Evolutionary conservation across 345 rosid species (phyloP).

Genomic region (Syzygium oleosum): DNA sequence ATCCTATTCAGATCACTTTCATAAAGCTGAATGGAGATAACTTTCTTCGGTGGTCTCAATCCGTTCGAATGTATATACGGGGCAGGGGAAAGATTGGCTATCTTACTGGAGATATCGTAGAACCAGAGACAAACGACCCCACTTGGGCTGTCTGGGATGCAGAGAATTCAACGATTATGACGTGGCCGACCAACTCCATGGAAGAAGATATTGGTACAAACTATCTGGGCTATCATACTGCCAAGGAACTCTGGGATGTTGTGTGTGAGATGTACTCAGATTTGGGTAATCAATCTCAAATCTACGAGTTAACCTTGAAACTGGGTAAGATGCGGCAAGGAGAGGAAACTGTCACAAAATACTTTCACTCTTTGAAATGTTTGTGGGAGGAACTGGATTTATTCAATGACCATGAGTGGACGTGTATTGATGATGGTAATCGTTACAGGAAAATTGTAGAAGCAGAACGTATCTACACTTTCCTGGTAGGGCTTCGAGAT

Average conservation of each 20-base stretch:
- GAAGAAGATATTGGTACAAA: background rate
- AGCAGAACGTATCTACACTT: background rate
- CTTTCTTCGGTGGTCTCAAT: background rate
- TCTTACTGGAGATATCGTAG: rapidly evolving
- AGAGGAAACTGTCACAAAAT: background rate
- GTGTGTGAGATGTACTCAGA: background rate
- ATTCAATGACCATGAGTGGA: background rate
- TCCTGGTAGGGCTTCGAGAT: background rate
- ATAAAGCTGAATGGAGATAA: background rate
- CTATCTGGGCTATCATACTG: rapidly evolving
- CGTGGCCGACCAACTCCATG: background rate
- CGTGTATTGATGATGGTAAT: background rate
- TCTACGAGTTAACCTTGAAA: background rate
- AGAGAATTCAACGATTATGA: background rate
- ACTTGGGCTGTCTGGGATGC: rapidly evolving
- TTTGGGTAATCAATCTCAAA: background rate
- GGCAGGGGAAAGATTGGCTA: background rate
- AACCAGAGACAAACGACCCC: background rate
- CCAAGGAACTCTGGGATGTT: background rate
- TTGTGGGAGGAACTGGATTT: background rate
- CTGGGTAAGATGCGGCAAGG: rapidly evolving
- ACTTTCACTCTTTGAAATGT: background rate
- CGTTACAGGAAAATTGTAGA: rapidly evolving
- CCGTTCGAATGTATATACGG: rapidly evolving
- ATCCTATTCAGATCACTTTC: background rate